phyloP scores from a whole-genome alignment of 2,329 filamentous ascomycete species.

The Aspergillus quadricinctus region DNA sequence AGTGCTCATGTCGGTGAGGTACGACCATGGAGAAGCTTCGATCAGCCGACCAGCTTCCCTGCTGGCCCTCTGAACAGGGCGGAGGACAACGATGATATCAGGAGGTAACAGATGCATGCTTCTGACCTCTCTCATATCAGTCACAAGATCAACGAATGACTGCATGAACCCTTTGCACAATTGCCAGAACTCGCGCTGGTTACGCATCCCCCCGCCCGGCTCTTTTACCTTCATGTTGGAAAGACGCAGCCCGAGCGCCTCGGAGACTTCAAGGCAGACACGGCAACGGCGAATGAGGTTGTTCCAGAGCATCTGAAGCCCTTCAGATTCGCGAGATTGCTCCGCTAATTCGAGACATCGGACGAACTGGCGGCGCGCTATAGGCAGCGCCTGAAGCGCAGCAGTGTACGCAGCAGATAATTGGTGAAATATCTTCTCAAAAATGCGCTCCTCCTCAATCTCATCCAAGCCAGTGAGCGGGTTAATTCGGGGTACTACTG shows the following conservation, averaged over 20 bases:
- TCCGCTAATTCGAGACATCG: constrained; percentile 61
- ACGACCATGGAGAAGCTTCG: constrained; percentile 59
- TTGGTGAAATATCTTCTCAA: constrained; percentile 76
- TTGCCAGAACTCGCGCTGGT: constrained; percentile 59
- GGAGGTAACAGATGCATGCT: constrained; percentile 49
- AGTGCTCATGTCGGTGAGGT: constrained; percentile 44
- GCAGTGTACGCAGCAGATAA: constrained; percentile 70
- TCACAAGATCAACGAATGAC: constrained; percentile 45
- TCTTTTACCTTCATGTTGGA: constrained; percentile 81
- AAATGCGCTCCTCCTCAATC: constrained; percentile 71
- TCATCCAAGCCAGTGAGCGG: constrained; percentile 59
- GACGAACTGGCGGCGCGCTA: constrained; percentile 63
- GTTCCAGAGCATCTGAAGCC: constrained; percentile 63
- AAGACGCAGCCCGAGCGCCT: constrained; percentile 67
- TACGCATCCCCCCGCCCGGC: constrained; percentile 61
- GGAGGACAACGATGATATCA: constrained; percentile 69
- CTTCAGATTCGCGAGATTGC: constrained; percentile 56
- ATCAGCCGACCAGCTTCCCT: constrained; percentile 76
- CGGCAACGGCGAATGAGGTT: constrained; percentile 67
- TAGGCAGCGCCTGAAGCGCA: constrained; percentile 67
- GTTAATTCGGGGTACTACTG: constrained; percentile 48
- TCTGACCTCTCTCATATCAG: constrained; percentile 44
- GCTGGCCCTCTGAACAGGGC: constrained; percentile 75
- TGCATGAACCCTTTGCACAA: constrained; percentile 62
- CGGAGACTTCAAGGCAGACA: constrained; percentile 66